phyloP scores from a whole-genome alignment of 139 green algal species.

The Volvox reticuliferus region DNA sequence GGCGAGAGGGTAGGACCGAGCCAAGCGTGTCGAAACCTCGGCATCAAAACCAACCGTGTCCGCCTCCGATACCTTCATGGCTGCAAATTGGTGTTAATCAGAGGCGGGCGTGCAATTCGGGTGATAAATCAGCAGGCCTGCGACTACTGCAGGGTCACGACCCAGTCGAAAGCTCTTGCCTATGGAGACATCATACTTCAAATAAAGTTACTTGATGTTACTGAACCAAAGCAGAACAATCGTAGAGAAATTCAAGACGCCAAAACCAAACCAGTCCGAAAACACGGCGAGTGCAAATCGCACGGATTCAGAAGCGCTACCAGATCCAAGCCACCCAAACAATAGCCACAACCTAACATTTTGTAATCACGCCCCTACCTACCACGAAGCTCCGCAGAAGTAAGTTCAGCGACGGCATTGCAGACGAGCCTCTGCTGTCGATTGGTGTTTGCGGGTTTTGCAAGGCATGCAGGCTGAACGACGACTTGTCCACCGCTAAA shows the following conservation, averaged over 20 bases:
- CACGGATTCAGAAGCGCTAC: background rate
- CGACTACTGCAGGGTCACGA: too few relatives aligned
- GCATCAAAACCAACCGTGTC: constrained; percentile 56
- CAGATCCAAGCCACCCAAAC: constrained; percentile 4
- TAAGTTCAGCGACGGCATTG: constrained; percentile 46
- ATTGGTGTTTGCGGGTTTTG: background rate
- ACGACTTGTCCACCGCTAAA: constrained; percentile 17
- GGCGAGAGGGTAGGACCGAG: constrained; percentile 84
- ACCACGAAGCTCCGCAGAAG: constrained; percentile 53
- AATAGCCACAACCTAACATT: background rate
- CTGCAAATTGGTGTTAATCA: constrained; percentile 14
- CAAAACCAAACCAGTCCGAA: background rate
- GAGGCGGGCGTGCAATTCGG: background rate
- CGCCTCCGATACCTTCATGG: constrained; percentile 31
- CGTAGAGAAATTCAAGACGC: background rate
- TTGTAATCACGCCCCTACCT: background rate
- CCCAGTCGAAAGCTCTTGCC: too few relatives aligned
- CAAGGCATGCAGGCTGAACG: background rate
- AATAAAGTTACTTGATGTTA: background rate
- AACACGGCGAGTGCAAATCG: background rate
- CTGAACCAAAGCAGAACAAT: background rate
- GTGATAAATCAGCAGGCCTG: too few relatives aligned
- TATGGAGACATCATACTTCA: too few relatives aligned
- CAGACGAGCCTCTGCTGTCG: constrained; percentile 37
- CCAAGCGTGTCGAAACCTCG: constrained; percentile 46